These are phyloP conservation scores for Botryobasidium botryosum DNA, from an alignment of 768 basidiomycete genomes.

Conservation along the genomic window DNA sequence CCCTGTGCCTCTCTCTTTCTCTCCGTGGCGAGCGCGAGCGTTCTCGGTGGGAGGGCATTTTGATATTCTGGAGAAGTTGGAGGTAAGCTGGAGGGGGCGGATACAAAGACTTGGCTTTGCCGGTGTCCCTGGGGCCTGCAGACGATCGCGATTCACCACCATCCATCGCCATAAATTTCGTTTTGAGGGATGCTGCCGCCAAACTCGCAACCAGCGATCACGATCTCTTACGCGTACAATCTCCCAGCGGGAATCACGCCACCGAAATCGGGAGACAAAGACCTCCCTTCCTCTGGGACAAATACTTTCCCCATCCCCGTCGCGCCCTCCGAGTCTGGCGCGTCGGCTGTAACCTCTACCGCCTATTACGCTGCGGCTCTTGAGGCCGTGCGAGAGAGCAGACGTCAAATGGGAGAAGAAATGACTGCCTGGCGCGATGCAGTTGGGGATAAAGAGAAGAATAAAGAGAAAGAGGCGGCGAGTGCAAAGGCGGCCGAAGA, in stretches of 20 bases:
- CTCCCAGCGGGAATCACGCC: too few species aligned
- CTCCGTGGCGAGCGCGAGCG: too few species aligned
- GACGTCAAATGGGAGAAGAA: constrained; percentile 41
- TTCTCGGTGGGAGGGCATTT: too few species aligned
- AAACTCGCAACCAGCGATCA: neutral
- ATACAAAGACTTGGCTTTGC: too few species aligned
- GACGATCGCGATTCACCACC: neutral
- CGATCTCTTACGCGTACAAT: neutral
- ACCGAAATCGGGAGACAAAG: too few species aligned
- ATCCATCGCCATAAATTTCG: neutral
- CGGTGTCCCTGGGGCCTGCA: neutral
- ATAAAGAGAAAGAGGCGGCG: constrained; percentile 36
- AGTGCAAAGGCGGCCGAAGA: constrained; percentile 13
- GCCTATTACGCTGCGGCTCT: constrained; percentile 6
- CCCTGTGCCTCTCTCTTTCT: too few species aligned
- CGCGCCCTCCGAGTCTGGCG: neutral
- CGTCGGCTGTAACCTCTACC: too few species aligned
- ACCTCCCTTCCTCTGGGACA: too few species aligned
- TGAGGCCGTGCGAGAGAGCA: constrained; percentile 33
- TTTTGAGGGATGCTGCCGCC: neutral
- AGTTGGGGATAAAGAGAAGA: constrained; percentile 45
- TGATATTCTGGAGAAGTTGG: too few species aligned
- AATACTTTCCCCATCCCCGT: constrained; percentile 3
- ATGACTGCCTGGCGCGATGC: constrained; percentile 61
- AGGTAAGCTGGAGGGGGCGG: too few species aligned